A percentile compares a stretch with the other conserved stretches of the same genome.
phyloP scores from a whole-genome alignment of 2,329 filamentous ascomycete species.

The Penicillium sp. region DNA sequence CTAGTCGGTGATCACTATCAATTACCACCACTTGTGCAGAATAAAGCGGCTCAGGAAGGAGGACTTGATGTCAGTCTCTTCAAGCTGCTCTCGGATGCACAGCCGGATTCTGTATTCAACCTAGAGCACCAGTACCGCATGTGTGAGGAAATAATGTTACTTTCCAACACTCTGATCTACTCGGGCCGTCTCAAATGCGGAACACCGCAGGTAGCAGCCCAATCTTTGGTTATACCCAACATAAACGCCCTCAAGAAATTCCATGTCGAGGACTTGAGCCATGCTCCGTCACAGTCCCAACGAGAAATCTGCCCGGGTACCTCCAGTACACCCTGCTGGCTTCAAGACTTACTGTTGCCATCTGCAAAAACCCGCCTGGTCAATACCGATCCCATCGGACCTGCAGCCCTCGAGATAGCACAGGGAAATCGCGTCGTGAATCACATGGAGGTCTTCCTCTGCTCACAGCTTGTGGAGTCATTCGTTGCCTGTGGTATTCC shows the following conservation, averaged over 20 bases:
- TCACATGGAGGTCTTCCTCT: slow-evolving; percentile 72
- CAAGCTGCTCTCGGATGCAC: slow-evolving; percentile 84
- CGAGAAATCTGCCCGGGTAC: slow-evolving; percentile 57
- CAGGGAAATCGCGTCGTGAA: slow-evolving; percentile 88
- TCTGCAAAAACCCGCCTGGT: slow-evolving; percentile 76
- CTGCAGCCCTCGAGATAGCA: slow-evolving; percentile 59
- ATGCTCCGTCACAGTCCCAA: slow-evolving; percentile 19
- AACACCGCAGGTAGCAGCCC: slow-evolving; percentile 68
- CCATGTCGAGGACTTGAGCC: slow-evolving; percentile 46
- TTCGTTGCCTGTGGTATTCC: slow-evolving; percentile 74
- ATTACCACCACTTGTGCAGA: slow-evolving; percentile 88
- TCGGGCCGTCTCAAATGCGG: slow-evolving; percentile 87
- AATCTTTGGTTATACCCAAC: slow-evolving; percentile 66
- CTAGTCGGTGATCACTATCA: slow-evolving; percentile 97
- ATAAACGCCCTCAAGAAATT: slow-evolving; percentile 59
- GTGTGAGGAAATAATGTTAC: slow-evolving; percentile 93
- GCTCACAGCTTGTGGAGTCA: slow-evolving; percentile 74
- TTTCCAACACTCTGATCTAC: slow-evolving; percentile 93
- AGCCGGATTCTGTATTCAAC: slow-evolving; percentile 83
- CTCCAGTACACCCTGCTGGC: slow-evolving; percentile 63
- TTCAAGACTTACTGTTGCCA: slow-evolving; percentile 68
- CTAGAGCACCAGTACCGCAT: slow-evolving; percentile 97
- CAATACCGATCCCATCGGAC: slow-evolving; percentile 76
- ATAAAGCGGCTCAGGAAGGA: slow-evolving; percentile 78
- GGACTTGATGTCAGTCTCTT: slow-evolving; percentile 92